These are phyloP conservation scores for Globisporangium orthogonon DNA, from an alignment of 352 stramenopile genomes.

Conservation along the genomic window DNA sequence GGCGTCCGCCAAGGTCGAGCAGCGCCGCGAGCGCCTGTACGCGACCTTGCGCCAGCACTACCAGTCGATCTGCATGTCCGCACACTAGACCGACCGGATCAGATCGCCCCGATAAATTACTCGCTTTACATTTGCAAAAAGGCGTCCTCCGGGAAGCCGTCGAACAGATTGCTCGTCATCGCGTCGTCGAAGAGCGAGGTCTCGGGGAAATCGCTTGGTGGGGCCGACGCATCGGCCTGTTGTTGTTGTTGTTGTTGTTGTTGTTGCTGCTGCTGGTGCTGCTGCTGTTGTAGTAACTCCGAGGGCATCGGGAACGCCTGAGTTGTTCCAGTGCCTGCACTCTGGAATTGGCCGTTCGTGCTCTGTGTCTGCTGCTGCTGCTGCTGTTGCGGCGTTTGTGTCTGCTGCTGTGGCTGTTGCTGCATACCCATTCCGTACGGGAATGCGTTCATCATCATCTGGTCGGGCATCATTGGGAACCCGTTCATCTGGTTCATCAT, in stretches of 20 bases:
- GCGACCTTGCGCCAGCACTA: constrained; percentile 43
- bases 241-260: constrained; percentile 17
- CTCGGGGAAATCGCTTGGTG: constrained; percentile 18
- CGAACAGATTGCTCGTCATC: constrained; percentile 52
- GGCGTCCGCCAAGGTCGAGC: constrained; percentile 29
- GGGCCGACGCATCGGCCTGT: constrained; percentile 10
- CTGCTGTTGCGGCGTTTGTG: constrained; percentile 14
- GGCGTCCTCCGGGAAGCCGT: constrained; percentile 62
- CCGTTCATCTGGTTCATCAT: constrained; percentile 52
- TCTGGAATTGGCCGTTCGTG: constrained; percentile 11
- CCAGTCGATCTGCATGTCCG: constrained; percentile 11
- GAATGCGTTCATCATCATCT: constrained; percentile 40
- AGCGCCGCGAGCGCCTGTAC: constrained; percentile 54
- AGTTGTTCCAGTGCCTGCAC: neutral
- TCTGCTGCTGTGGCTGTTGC: constrained; percentile 21
- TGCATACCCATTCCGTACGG: constrained; percentile 23
- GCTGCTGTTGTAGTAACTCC: constrained; percentile 11
- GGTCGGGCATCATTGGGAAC: constrained; percentile 38
- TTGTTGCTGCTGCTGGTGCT: constrained; percentile 18
- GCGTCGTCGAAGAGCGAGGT: constrained; percentile 37
- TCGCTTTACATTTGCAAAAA: constrained; percentile 62
- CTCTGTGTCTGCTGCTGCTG: constrained; percentile 2
- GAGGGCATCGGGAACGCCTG: neutral
- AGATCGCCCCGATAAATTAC: constrained; percentile 20
- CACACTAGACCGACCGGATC: neutral